A percentile compares a stretch with the other conserved stretches of the same genome.
phyloP scores from a whole-genome alignment of 208 protist species.

The Porcisia hertigi region DNA sequence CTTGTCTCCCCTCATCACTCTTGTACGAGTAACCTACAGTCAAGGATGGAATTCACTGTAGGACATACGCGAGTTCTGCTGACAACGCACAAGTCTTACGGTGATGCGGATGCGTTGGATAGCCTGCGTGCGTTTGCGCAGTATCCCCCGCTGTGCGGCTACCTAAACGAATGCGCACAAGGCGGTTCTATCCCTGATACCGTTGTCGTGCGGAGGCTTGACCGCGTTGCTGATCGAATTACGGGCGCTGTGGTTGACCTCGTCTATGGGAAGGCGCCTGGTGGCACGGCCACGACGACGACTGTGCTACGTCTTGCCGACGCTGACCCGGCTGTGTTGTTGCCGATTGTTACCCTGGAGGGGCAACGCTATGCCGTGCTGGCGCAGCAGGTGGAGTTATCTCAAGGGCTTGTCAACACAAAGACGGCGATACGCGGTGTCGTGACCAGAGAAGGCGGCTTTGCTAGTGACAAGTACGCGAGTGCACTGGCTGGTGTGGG shows the following conservation, averaged over 20 bases:
- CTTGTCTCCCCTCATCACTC: background rate
- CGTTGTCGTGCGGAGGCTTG: constrained; percentile 53
- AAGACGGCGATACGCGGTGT: constrained; percentile 52
- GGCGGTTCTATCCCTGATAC: constrained; percentile 43
- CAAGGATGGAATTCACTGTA: constrained; percentile 60
- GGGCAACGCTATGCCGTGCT: constrained; percentile 45
- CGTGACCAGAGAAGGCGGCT: constrained; percentile 25
- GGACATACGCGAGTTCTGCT: constrained; percentile 42
- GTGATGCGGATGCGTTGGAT: constrained; percentile 35
- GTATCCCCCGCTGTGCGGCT: constrained; percentile 54
- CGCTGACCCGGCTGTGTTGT: constrained; percentile 36
- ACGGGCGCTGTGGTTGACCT: constrained; percentile 61
- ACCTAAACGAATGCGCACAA: constrained; percentile 35
- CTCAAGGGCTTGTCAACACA: constrained; percentile 35
- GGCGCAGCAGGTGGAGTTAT: constrained; percentile 34
- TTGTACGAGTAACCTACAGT: background rate
- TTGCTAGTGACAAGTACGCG: constrained; percentile 26
- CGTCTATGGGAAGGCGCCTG: constrained; percentile 38
- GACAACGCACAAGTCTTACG: constrained; percentile 73
- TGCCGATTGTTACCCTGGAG: constrained; percentile 48
- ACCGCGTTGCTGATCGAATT: constrained; percentile 64
- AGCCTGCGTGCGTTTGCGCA: constrained; percentile 43
- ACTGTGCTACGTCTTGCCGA: constrained; percentile 50
- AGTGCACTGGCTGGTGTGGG: constrained; percentile 34
- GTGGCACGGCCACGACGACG: constrained; percentile 16